Evolutionary conservation across 306 rosid genomes (phyloP), one percentile per base, ranked within the genome.

Genomic region (Lotus japonicus): DNA sequence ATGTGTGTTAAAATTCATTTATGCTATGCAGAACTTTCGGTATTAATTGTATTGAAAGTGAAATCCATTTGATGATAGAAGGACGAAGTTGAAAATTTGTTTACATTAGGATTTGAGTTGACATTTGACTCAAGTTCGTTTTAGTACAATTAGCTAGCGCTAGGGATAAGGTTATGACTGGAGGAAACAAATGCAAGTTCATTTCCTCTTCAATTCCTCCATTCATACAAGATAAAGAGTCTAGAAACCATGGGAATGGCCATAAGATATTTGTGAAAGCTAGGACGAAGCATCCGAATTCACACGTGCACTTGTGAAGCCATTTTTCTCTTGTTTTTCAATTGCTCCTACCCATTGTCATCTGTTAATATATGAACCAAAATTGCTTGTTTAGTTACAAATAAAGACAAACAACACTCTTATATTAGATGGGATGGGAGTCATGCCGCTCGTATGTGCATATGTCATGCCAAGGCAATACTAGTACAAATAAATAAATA

Each of bases 211-310:
- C 33, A 72, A 23, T 35, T 2, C 36, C 48, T 26, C 4, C 21
- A 3, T 45, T 51, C 14, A 13, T 8, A 61, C 4, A 23, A 17
- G 56, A 72, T 52, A 52, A 35, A 5, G 17, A 21, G 50, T 1
- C 5, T 33, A 49, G 26, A 21, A 21, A 21, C 26, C 3, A 21
- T 21, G 26, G 26, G 26, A 21, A n/a, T n/a, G n/a, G n/a, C n/a
- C n/a, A n/a, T n/a, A 26, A 8, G 56, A 16, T 11, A 21, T 41
- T 2, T 11, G 39, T n/a, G 58, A 65, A 74, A 64, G 26, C 28
- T 50, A n/a, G 39, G 58, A 17, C 36, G 80, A 74, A 82, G 73
- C 78, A 64, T 64, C 83, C 45, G n/a, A 64, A 19, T 42, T 58
- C 66, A 54, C 82, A 72, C 73, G 73, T 72, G 78, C 70, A 9